Evolutionary conservation across 2,329 filamentous ascomycete genomes (phyloP), one percentile per base, ranked within the genome.

Genomic region (Aspergillus eucalypticola): DNA sequence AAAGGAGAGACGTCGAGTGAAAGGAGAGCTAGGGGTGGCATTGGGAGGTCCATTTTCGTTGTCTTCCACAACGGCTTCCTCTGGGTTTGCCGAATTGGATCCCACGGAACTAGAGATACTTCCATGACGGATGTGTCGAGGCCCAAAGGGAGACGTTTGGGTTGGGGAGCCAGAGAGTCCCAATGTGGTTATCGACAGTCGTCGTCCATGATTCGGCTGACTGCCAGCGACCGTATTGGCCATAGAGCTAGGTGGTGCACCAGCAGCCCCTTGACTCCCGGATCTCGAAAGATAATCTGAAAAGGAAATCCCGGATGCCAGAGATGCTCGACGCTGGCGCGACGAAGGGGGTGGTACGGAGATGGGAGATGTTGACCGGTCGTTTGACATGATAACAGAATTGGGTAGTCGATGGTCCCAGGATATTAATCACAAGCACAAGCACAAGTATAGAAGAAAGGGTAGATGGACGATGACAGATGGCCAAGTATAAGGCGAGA

Each of bases 1-100:
- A 71, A 96, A 96, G 78, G 93, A 97, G 81, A 96, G 88, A 60
- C 93, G 90, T 67, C 93, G 89, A 61, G 86, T 86, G 64, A 80
- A 80, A 35, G 92, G 91, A 11, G 90, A 90, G 56, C 81, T 84
- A 35, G 91, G 88, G 15, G 84, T 83, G 67, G 84, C 85, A 70
- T 82, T 84, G 41, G 80, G 73, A 41, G 81, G 76, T 56, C 81
- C 78, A 62, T 90, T 84, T 52, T 89, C 90, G 67, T 79, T 88
- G 76, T 93, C 90, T 65, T 93, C 90, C 62, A 88, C 68, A 21
- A 79, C 71, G 4, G 75, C 75, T 32, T 79, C 76, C 55, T 80
- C 78, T 56, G 65, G 57, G 38, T 76, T 78, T 11, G 75, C 74
- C 13, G 75, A 75, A 56, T 70, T 75, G 10, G 80, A 80, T 29